Conservation (phyloP, 1,284 basidiomycete species). For the Ceratobasidium sp. region DNA sequence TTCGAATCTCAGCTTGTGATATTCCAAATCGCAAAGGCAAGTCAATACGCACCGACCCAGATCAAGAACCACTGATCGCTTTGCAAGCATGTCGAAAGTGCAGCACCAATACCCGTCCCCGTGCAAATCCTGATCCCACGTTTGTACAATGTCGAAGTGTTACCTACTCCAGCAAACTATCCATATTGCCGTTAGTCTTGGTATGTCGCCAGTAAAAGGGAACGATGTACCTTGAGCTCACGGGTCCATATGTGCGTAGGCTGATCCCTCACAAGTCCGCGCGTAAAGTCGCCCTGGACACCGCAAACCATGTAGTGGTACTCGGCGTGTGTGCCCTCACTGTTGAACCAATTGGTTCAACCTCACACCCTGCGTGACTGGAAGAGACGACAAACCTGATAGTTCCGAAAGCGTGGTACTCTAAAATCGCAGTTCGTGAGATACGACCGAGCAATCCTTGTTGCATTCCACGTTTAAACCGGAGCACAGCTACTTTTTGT, state of each 20-base stretch:
- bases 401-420: conserved; percentile 75
- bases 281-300: conserved; percentile 81
- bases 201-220: not conserved
- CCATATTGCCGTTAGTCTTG: too few relatives aligned
- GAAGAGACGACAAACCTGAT: conserved; percentile 52
- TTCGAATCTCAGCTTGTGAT: conserved; percentile 42
- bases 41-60: conserved; percentile 63
- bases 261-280: conserved; percentile 71
- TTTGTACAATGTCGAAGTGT: conserved; percentile 76
- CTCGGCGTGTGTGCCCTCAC: conserved; percentile 72
- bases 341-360: conserved; percentile 51
- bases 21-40: too few relatives aligned
- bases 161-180: conserved; percentile 80
- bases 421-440: conserved; percentile 69
- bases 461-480: conserved; percentile 74
- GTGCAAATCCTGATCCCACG: conserved; percentile 81
- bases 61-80: conserved; percentile 69
- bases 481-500: conserved; percentile 72
- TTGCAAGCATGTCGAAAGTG: conserved; percentile 63
- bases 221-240: conserved; percentile 67
- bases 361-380: not conserved
- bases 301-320: conserved; percentile 82
- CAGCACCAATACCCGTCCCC: conserved; percentile 79
- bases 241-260: conserved; percentile 76
- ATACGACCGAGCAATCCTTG: conserved; percentile 72